Evolutionary conservation across 345 rosid genomes (phyloP).

Genomic region (Cochlearia excelsa): DNA sequence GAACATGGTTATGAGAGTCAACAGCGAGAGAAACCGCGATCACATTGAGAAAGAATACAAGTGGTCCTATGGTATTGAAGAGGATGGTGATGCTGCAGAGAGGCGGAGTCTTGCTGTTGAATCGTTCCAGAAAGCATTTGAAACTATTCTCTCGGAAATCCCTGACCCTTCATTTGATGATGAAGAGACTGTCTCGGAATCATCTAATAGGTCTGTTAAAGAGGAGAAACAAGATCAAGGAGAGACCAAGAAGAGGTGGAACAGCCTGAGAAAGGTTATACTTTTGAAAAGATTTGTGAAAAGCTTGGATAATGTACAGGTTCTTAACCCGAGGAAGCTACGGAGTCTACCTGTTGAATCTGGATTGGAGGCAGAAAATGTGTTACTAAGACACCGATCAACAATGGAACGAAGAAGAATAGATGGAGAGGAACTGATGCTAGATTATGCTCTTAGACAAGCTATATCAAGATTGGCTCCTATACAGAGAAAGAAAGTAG

Average conservation of each 20-base stretch:
- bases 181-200: constrained; percentile 22
- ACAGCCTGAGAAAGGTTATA: constrained; percentile 65
- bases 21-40: constrained; percentile 26
- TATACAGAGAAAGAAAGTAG: constrained; percentile 71
- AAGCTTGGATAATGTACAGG: constrained; percentile 59
- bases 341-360: constrained; percentile 34
- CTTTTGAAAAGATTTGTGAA: constrained; percentile 75
- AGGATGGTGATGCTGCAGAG: constrained; percentile 45
- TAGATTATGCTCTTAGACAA: constrained; percentile 73
- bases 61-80: constrained; percentile 19
- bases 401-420: constrained; percentile 49
- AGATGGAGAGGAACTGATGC: constrained; percentile 86
- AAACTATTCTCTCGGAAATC: constrained; percentile 65
- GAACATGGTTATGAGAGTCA: constrained; percentile 56
- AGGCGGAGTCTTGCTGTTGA: constrained; percentile 34
- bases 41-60: constrained; percentile 34
- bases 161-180: constrained; percentile 37
- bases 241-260: constrained; percentile 57
- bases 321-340: constrained; percentile 45
- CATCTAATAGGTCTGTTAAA: constrained; percentile 18
- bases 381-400: constrained; percentile 53
- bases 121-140: constrained; percentile 75
- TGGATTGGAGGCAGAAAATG: constrained; percentile 53
- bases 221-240: constrained; percentile 31
- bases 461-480: constrained; percentile 77